These are phyloP conservation scores for Fomes fomentarius DNA, from an alignment of 1,284 basidiomycete genomes.

Conservation along the genomic window DNA sequence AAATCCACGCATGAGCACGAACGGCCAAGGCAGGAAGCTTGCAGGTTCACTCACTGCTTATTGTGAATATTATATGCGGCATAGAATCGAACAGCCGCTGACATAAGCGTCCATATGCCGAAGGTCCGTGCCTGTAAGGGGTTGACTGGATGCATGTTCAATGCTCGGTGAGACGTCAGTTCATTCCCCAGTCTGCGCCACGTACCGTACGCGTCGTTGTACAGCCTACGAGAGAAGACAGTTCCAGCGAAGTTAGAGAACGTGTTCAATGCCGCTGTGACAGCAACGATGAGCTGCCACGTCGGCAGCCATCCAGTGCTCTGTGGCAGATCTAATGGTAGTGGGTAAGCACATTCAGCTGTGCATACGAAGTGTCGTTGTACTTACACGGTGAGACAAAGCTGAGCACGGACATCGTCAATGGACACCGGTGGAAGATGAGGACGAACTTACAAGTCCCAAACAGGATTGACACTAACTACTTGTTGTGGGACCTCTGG, in stretches of 20 bases:
- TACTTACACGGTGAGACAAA: slow-evolving; percentile 19
- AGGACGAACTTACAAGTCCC: slow-evolving; percentile 18
- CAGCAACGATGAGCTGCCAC: slow-evolving; percentile 84
- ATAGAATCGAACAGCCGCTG: slow-evolving; percentile 80
- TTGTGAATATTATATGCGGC: slow-evolving; percentile 87
- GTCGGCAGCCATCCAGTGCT: slow-evolving; percentile 75
- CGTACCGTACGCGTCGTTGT: slow-evolving; percentile 52
- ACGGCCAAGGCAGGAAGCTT: neutral
- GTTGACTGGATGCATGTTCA: slow-evolving; percentile 60
- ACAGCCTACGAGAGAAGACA: slow-evolving; percentile 78
- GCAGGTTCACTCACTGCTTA: slow-evolving; percentile 61
- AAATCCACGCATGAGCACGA: neutral
- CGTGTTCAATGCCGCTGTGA: slow-evolving; percentile 82
- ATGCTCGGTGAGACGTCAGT: neutral
- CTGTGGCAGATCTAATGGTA: slow-evolving; percentile 51
- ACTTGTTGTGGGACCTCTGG: slow-evolving; percentile 12
- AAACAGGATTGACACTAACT: slow-evolving; percentile 9
- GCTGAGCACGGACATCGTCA: slow-evolving; percentile 16
- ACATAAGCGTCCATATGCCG: slow-evolving; percentile 85
- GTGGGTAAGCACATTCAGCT: neutral
- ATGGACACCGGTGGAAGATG: neutral
- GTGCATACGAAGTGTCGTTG: neutral
- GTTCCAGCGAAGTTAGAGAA: slow-evolving; percentile 82
- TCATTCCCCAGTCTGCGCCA: neutral
- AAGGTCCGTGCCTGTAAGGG: slow-evolving; percentile 86